Evolutionary conservation across 768 basidiomycete species (phyloP), one percentile per base, ranked within the genome.

Genomic region (Boletus rubescentipes): DNA sequence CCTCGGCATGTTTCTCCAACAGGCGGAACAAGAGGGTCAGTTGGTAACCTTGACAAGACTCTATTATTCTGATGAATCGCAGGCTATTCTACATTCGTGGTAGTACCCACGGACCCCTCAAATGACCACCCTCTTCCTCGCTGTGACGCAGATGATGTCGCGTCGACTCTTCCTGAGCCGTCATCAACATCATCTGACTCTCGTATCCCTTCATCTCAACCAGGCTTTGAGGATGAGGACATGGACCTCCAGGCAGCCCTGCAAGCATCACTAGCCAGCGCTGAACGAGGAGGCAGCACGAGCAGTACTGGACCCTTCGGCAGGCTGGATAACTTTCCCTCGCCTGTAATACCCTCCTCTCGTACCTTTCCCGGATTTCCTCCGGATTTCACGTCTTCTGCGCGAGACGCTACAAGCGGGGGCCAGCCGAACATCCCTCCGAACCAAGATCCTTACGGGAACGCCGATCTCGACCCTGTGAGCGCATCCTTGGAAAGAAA

Each of bases 81-180:
- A 93, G 91, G 86, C 16, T 93, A 87, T 69, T 93, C 86, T 20
- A 84, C 87, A 16, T 91, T 96, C 66, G 89, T 78, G 7, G 85
- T 95, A 3, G 77, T 80, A 30, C 84, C 85, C 61, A 73, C 73
- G 3, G 82, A 93, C 66, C 77, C 81, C 4, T 69, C 78, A 15
- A 76, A 70, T 20, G 74, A 79, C 5, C 67, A 78, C 16, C 77
- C 72, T 26, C 74, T 92, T 45, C 78, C 85, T 52, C 86, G 79
- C 44, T 82, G 80, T 3, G 83, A 85, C 43, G 85, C 87, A 16
- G 93, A 95, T 62, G 79, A 83, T 39, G 69, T 91, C 41, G 86
- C 88, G 1, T 77, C 81, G 5, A 79, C 80, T 18, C 74, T 91
- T 9, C 77, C 86, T 20, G 83, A 84, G 63, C 78, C 79, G 16